phyloP scores from a whole-genome alignment of 768 basidiomycete genomes.

The Butyriboletus loyo region DNA sequence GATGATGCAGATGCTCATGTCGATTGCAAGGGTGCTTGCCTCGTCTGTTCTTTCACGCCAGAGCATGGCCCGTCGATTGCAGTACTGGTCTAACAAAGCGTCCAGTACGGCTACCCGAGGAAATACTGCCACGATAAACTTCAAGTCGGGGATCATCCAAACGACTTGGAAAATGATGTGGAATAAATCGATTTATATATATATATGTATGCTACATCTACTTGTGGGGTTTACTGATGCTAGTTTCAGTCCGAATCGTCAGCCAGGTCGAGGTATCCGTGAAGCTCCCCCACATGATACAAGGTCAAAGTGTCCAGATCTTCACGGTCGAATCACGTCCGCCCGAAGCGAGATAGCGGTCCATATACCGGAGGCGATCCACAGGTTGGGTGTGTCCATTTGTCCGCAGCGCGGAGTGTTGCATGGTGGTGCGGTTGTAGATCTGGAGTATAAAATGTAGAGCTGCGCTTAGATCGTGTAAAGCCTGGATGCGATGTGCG shows the following conservation, averaged over 20 bases:
- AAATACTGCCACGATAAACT: too few species aligned
- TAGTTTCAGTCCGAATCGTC: constrained; percentile 15
- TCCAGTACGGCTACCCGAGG: too few species aligned
- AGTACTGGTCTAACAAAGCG: too few species aligned
- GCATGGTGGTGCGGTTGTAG: constrained; percentile 92
- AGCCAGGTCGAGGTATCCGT: constrained; percentile 14
- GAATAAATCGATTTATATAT: constrained; percentile 11
- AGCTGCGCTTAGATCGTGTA: not conserved
- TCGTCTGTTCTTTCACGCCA: not conserved
- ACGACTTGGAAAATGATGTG: not conserved
- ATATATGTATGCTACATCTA: constrained; percentile 28
- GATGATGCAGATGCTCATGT: too few species aligned
- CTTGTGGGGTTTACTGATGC: constrained; percentile 19
- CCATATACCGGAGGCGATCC: constrained; percentile 91
- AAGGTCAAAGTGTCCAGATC: constrained; percentile 82
- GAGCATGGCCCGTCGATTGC: not conserved
- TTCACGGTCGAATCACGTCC: constrained; percentile 84
- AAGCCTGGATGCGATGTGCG: not conserved
- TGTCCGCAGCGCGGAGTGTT: constrained; percentile 76
- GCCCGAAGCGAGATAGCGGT: constrained; percentile 89
- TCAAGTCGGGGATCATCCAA: not conserved
- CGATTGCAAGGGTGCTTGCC: not conserved
- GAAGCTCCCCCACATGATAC: constrained; percentile 2
- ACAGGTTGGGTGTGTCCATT: constrained; percentile 94
- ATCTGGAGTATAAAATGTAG: constrained; percentile 46